These are phyloP conservation scores for Fusarium multiceps DNA, from an alignment of 2,329 filamentous ascomycete genomes.

Conservation along the genomic window DNA sequence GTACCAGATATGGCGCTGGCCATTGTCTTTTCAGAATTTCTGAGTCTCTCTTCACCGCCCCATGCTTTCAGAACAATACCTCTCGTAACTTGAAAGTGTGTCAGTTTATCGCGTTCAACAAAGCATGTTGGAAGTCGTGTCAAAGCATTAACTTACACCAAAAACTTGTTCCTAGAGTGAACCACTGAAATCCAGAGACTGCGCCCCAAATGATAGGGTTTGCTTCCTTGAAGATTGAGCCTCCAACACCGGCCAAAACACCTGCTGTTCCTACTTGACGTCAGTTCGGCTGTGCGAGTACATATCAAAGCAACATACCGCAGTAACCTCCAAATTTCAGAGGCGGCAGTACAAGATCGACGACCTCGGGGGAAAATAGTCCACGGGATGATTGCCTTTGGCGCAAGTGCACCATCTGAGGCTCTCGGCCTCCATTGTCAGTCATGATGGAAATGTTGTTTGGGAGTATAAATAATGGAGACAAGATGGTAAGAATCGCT, in stretches of 20 bases:
- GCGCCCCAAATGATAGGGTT: constrained; percentile 77
- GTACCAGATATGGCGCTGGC: constrained; percentile 78
- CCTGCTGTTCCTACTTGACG: constrained; percentile 66
- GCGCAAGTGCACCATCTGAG: constrained; percentile 36
- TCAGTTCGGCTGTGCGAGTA: constrained; percentile 30
- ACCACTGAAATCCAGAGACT: constrained; percentile 82
- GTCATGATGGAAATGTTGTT: constrained; percentile 30
- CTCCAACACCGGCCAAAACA: constrained; percentile 72
- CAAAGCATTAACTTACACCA: constrained; percentile 67
- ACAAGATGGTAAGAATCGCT: neutral
- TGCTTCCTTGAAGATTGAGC: constrained; percentile 76
- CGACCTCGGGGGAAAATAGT: constrained; percentile 57
- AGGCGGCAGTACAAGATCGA: constrained; percentile 61
- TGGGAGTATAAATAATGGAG: neutral
- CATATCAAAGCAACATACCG: constrained; percentile 55
- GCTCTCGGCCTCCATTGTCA: constrained; percentile 27
- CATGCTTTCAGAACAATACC: constrained; percentile 59
- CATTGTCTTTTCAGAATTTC: constrained; percentile 68
- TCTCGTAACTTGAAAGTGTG: constrained; percentile 57
- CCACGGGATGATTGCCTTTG: constrained; percentile 48
- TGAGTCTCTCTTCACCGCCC: constrained; percentile 64
- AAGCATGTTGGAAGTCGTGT: neutral
- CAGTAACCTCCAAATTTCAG: constrained; percentile 69
- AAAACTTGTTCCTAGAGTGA: constrained; percentile 79
- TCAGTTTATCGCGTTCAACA: constrained; percentile 14